phyloP scores from a whole-genome alignment of 805 yeast species.

The Saccharomycopsis olivae region DNA sequence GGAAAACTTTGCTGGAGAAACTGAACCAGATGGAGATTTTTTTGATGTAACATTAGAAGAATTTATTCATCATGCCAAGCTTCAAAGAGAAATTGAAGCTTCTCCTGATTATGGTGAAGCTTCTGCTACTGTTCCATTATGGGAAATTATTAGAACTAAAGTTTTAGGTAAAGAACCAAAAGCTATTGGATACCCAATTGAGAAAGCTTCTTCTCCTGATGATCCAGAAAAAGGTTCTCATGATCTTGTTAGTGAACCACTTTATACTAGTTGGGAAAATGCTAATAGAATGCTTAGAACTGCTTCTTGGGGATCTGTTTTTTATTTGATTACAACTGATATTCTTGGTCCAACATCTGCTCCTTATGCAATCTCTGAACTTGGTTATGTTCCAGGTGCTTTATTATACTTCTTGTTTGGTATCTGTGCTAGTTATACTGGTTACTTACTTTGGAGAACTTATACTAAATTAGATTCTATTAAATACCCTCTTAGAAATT shows the following conservation, averaged over 20 bases:
- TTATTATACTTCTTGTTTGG: constrained; percentile 33
- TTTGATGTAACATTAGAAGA: constrained; percentile 5
- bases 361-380: constrained; percentile 33
- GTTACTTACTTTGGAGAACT: constrained; percentile 28
- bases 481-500: constrained; percentile 33
- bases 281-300: constrained; percentile 7
- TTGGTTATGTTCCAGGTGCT: constrained; percentile 37
- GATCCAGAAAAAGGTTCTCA: neutral
- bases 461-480: constrained; percentile 30
- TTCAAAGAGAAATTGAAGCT: constrained; percentile 6
- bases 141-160: constrained; percentile 1
- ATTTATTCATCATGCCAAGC: constrained; percentile 3
- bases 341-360: constrained; percentile 38
- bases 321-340: constrained; percentile 38
- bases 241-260: constrained; percentile 1
- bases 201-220: neutral
- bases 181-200: neutral
- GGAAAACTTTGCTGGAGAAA: neutral
- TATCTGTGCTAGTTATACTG: constrained; percentile 32
- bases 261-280: neutral
- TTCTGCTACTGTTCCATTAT: constrained; percentile 8
- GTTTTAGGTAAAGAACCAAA: constrained; percentile 5
- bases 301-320: constrained; percentile 24
- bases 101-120: constrained; percentile 10
- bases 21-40: neutral